Percentiles rank a stretch among this genome's conserved stretches.
phyloP scores from a whole-genome alignment of 805 yeast genomes.

The Cyberlindnera americana region DNA sequence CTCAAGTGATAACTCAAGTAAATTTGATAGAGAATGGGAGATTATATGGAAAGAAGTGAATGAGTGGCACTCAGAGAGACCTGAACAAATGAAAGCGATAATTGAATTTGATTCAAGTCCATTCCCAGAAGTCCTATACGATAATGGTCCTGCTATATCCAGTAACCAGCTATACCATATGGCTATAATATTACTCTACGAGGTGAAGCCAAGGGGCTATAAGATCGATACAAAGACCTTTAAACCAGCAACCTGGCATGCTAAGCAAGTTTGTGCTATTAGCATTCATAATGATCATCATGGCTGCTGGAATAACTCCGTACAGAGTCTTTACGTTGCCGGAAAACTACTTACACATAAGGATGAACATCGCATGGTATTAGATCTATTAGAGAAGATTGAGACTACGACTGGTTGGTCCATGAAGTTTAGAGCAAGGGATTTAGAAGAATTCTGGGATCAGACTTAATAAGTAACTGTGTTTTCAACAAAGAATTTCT shows the following conservation, averaged over 20 bases:
- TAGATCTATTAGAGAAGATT: conserved; percentile 28
- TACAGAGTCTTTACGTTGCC: conserved; percentile 24
- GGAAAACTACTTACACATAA: conserved; percentile 23
- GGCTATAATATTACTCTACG: conserved; percentile 36
- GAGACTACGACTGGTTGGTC: conserved; percentile 33
- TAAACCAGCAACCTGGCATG: conserved; percentile 26
- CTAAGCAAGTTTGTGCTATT: conserved; percentile 23
- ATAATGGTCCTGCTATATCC: conserved; percentile 36
- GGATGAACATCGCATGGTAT: conserved; percentile 29
- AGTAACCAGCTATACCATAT: conserved; percentile 38
- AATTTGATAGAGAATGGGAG: conserved; percentile 38
- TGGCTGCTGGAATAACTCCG: conserved; percentile 25
- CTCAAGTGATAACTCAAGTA: conserved; percentile 21
- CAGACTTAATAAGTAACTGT: conserved; percentile 8
- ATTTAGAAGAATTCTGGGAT: conserved; percentile 28
- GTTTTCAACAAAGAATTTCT: conserved; percentile 11
- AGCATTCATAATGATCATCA: conserved; percentile 23
- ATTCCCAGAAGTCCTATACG: conserved; percentile 35
- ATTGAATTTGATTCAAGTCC: conserved; percentile 32
- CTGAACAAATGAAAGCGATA: conserved; percentile 34
- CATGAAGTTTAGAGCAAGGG: conserved; percentile 30
- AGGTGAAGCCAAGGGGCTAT: conserved; percentile 36
- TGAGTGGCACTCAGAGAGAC: conserved; percentile 37
- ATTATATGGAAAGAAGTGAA: conserved; percentile 37
- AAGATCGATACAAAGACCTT: conserved; percentile 25